Evolutionary conservation across 768 basidiomycete genomes (phyloP), one percentile per base, ranked within the genome.

Genomic region (Sporobolomyces phaffii): DNA sequence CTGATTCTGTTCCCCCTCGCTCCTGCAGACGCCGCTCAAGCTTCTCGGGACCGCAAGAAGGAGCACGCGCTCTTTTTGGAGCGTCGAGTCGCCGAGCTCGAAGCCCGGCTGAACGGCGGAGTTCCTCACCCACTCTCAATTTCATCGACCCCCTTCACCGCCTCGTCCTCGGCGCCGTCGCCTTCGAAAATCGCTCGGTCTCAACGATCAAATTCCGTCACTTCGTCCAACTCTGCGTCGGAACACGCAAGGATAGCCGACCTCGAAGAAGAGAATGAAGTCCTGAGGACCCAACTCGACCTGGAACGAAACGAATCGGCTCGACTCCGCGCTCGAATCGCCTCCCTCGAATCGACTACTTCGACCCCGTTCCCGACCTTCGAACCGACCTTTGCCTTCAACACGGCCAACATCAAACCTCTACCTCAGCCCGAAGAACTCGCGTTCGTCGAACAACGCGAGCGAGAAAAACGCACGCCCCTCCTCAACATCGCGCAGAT

Each of bases 21-120:
- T 5, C 38, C n/a, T 7, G 5, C 62, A 71, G 70, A 64, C 34
- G 70, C 70, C 43, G 70, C 70, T 22, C 70, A 72, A 36, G 70
- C 70, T 11, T 67, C 65, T 14, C 57, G 70, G 8, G 70, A 71
- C 51, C 62, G 69, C 44, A 70, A 70, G 47, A 70, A 70, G 61
- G 64, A 70, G 40, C 65, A 72, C 65, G 62, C 62, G 2, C 14
- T 31, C 1, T 52, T 18, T 36, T 54, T 72, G 38, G 70, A 72
- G 28, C 49, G 52, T 1, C 40, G 66, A 0, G 63, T 68, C 34
- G 57, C 50, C 8, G 54, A 65, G 13, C 66, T 72, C 56, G 70
- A 72, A 36, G 40, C 54, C 3, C 62, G 54, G 24, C 41, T 71
- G 11, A 40, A 33, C 22, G 31, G n/a, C 9, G 15, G 17, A 1